Base-by-base conservation (phyloP, 164 flowering plant genomes). In the Piper longum region DNA sequence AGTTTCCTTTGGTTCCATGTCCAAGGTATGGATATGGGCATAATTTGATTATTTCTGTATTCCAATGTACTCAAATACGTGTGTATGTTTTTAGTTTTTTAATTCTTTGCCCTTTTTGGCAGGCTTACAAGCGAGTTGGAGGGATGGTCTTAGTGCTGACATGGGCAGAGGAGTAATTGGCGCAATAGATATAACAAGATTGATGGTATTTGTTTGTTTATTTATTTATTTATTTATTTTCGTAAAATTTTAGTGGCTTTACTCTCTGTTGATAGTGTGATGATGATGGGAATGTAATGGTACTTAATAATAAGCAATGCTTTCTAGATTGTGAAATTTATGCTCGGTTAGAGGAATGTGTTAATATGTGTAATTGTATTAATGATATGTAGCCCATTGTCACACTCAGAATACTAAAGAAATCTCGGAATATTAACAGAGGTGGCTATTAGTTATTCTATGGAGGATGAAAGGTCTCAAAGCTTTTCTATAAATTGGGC, bases 41-140 rank as follows among this genome's bases (percentile, higher is more conserved):
- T n/a, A n/a, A n/a, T n/a, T n/a, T n/a, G n/a, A n/a, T n/a, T n/a
- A n/a, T n/a, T n/a, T 14, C 52, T 45, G 52, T 45, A 14, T 45
- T 45, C n/a, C n/a, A n/a, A n/a, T n/a, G n/a, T n/a, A n/a, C n/a
- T n/a, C n/a, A n/a, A n/a, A n/a, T n/a, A n/a, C n/a, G 9, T 7
- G 12, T 45, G 7, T 45, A 45, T 45, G 52, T 57, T 36, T 1
- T 19, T 9, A 8, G 52, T 9, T 56, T 41, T 11, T 56, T 18
- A n/a, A 1, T 39, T 54, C 19, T 8, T 57, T n/a, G n/a, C 26
- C 54, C 66, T 66, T 42, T 6, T 51, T 43, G 11, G 5, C 43
- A 84, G 89, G 89, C 84, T 41, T 85, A 85, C 73, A 85, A 82
- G 77, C 79, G 86, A 68, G 89, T 85, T 66, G 89, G 89, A 44